These are phyloP conservation scores for Hypomontagnella monticulosa DNA, from an alignment of 495 filamentous ascomycete genomes.

Conservation along the genomic window DNA sequence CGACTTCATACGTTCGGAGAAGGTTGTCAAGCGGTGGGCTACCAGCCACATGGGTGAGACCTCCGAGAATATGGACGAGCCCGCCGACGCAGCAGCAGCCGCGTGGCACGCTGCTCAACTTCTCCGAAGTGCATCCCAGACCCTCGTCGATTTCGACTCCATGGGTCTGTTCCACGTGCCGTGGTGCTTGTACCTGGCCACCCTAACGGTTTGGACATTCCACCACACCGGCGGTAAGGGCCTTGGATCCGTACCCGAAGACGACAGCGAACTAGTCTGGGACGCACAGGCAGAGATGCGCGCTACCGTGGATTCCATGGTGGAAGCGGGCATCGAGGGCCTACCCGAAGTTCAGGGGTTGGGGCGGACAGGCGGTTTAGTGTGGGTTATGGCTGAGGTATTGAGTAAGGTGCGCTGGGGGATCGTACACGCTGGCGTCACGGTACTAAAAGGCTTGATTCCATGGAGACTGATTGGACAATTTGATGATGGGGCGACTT, in stretches of 20 bases:
- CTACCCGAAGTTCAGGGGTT: conserved; percentile 40
- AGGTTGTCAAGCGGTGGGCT: conserved; percentile 56
- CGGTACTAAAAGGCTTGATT: conserved; percentile 56
- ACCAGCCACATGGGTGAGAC: conserved; percentile 8
- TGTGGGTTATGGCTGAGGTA: conserved; percentile 61
- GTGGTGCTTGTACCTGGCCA: conserved; percentile 66
- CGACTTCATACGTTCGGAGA: conserved; percentile 58
- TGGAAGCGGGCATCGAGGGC: conserved; percentile 37
- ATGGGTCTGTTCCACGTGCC: conserved; percentile 65
- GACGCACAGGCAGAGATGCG: conserved; percentile 54
- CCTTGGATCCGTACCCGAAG: conserved; percentile 19
- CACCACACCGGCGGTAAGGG: conserved; percentile 44
- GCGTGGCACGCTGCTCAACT: conserved; percentile 60
- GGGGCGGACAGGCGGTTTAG: conserved; percentile 48
- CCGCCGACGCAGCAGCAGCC: conserved; percentile 43
- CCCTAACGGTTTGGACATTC: conserved; percentile 63
- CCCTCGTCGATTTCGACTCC: conserved; percentile 60
- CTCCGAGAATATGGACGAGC: conserved; percentile 1
- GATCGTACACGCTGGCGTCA: conserved; percentile 66
- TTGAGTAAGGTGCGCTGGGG: conserved; percentile 65
- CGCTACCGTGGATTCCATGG: conserved; percentile 47
- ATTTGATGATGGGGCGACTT: conserved; percentile 26
- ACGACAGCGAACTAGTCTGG: conserved; percentile 54
- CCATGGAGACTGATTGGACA: conserved; percentile 38
- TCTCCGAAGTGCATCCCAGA: conserved; percentile 57